Percentiles rank a stretch among this genome's conserved stretches.
Conservation (phyloP, 805 yeast species). For the Metschnikowia baotianmanensis region DNA sequence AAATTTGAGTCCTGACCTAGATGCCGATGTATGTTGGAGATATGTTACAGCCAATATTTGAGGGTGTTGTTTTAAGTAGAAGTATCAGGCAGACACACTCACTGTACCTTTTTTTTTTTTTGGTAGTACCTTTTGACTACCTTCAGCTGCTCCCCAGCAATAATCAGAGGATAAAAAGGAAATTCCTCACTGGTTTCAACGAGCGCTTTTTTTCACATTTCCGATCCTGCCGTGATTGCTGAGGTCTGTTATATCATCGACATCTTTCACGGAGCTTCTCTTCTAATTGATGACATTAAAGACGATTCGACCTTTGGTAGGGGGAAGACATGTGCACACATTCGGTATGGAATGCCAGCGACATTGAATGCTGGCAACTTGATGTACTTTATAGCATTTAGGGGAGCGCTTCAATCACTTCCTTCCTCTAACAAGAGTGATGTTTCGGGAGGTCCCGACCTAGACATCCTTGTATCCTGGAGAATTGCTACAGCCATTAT, state of each 20-base stretch:
- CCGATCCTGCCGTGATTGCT: slow-evolving; percentile 20
- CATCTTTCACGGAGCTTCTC: slow-evolving; percentile 34
- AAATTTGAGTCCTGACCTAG: no score
- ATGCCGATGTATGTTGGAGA: no score
- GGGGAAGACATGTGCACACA: slow-evolving; percentile 46
- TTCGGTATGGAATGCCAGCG: background rate
- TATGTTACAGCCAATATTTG: no score
- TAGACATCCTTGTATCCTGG: no score
- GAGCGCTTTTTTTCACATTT: slow-evolving; percentile 29
- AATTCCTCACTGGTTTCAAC: slow-evolving; percentile 34
- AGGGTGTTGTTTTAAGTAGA: no score
- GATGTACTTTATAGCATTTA: slow-evolving; percentile 75
- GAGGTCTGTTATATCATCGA: slow-evolving; percentile 31
- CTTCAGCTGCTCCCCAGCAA: slow-evolving; percentile 30
- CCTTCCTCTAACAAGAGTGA: no score
- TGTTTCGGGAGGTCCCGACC: no score
- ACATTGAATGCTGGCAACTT: slow-evolving; percentile 81
- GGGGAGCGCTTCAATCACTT: no score
- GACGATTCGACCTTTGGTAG: slow-evolving; percentile 69
- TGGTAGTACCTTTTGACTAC: slow-evolving; percentile 33
- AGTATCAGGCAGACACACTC: no score
- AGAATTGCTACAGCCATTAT: no score
- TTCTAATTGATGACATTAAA: slow-evolving; percentile 79
- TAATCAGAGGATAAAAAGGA: slow-evolving; percentile 29
- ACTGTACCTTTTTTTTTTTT: no score